Percentiles rank a stretch among this genome's conserved stretches.
These are phyloP conservation scores for Podospora comata DNA, from an alignment of 495 filamentous ascomycete species.

Conservation along the genomic window DNA sequence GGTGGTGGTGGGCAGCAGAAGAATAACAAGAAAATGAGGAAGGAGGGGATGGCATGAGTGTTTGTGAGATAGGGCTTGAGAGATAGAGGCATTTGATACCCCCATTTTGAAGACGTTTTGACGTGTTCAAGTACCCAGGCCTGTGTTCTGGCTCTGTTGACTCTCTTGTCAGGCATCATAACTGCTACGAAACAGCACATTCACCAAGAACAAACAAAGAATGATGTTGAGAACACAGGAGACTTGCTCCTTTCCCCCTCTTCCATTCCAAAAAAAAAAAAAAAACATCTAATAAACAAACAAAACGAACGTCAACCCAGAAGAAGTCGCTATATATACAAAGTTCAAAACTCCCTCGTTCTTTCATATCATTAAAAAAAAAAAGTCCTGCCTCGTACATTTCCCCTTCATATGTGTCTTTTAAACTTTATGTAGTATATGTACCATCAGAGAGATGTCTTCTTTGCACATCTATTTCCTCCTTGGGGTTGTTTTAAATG, in stretches of 20 bases:
- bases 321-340: slow-evolving; percentile 4
- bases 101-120: neutral
- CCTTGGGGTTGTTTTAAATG: neutral
- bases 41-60: neutral
- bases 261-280: neutral
- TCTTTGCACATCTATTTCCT: neutral
- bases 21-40: neutral
- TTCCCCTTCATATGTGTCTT: neutral
- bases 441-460: neutral
- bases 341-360: neutral
- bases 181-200: too few relatives aligned
- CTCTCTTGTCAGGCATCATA: too few relatives aligned
- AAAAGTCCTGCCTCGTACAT: neutral
- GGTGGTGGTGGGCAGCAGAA: slow-evolving; percentile 3
- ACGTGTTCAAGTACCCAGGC: too few relatives aligned
- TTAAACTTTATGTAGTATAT: neutral
- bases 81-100: neutral
- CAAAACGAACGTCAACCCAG: neutral
- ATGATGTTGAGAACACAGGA: neutral
- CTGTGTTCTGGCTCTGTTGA: too few relatives aligned
- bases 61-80: neutral
- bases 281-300: neutral
- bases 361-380: slow-evolving; percentile 1
- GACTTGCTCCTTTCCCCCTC: neutral
- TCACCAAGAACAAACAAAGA: too few relatives aligned